A percentile compares a stretch with the other conserved stretches of the same genome.
Conservation (phyloP, 228 moss, liverwort and hornwort genomes). For the Sphagnum magellanicum region DNA sequence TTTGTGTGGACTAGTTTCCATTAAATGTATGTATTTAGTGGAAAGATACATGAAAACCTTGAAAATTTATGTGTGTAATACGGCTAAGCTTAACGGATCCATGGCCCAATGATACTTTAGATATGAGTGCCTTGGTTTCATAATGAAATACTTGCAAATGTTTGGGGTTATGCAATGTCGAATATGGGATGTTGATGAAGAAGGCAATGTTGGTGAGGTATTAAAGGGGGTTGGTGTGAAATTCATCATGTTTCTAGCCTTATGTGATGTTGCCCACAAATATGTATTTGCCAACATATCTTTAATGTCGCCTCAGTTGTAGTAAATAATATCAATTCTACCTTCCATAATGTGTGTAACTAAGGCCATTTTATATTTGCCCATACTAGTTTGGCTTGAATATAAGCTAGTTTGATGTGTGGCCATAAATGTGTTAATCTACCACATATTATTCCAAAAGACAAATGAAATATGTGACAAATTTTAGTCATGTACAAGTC, state of each 20-base stretch:
- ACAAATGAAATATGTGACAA: no score
- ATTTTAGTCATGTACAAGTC: no score
- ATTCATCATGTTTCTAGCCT: neutral
- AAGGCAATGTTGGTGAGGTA: neutral
- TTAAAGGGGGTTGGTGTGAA: neutral
- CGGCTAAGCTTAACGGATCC: neutral
- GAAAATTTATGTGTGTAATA: constrained; percentile 2
- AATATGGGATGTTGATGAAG: neutral
- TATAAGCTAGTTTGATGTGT: no score
- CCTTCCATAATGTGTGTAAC: neutral
- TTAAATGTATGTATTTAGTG: constrained; percentile 1
- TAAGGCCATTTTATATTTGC: neutral
- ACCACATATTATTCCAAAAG: no score
- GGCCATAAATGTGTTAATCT: no score
- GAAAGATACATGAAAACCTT: constrained; percentile 4
- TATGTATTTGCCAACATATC: neutral
- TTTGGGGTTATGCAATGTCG: neutral
- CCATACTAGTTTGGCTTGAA: no score
- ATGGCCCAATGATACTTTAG: constrained; percentile 3
- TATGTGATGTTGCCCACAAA: neutral
- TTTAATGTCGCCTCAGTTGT: neutral
- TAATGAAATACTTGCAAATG: constrained; percentile 1
- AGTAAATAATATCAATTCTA: neutral
- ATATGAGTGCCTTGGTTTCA: constrained; percentile 2
- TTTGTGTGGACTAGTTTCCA: neutral